Conservation (phyloP, 2,329 filamentous ascomycete species). For the Fusarium sp. region DNA sequence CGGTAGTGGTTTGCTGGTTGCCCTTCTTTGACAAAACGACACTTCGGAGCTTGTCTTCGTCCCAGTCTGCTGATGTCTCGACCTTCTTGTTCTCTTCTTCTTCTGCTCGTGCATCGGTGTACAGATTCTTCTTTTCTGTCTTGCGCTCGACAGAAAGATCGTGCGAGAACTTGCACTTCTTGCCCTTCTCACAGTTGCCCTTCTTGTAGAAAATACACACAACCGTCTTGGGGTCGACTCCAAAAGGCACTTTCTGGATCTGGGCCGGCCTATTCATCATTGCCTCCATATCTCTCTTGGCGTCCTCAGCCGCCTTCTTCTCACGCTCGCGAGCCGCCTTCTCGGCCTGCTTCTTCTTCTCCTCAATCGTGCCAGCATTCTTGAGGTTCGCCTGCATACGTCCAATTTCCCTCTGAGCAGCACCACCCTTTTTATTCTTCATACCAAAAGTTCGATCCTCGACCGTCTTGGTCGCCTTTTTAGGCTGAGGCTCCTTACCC, state of each 20-base stretch:
- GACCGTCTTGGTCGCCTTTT: constrained; percentile 74
- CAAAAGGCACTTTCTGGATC: constrained; percentile 97
- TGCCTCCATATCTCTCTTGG: constrained; percentile 81
- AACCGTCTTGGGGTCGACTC: constrained; percentile 97
- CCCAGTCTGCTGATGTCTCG: constrained; percentile 96
- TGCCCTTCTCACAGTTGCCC: constrained; percentile 95
- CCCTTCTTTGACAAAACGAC: constrained; percentile 97
- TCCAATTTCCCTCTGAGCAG: constrained; percentile 90
- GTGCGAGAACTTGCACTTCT: constrained; percentile 98
- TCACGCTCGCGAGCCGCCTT: constrained; percentile 80
- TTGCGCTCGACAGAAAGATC: constrained; percentile 91
- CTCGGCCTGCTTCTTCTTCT: constrained; percentile 82
- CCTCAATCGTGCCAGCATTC: constrained; percentile 82
- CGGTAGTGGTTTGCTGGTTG: constrained; percentile 93
- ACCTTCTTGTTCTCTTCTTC: constrained; percentile 82
- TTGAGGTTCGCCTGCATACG: constrained; percentile 81
- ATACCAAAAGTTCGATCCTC: constrained; percentile 99
- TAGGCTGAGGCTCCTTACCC: constrained; percentile 64
- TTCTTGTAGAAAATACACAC: constrained; percentile 98
- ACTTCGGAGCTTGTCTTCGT: constrained; percentile 92
- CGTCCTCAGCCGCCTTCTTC: constrained; percentile 89
- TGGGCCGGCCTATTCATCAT: constrained; percentile 93
- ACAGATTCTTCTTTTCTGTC: constrained; percentile 90
- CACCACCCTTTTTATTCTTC: constrained; percentile 99
- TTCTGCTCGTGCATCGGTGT: constrained; percentile 82